Evolutionary conservation across 768 basidiomycete genomes (phyloP), one percentile per base, ranked within the genome.

Genomic region (Pholiota conissans): DNA sequence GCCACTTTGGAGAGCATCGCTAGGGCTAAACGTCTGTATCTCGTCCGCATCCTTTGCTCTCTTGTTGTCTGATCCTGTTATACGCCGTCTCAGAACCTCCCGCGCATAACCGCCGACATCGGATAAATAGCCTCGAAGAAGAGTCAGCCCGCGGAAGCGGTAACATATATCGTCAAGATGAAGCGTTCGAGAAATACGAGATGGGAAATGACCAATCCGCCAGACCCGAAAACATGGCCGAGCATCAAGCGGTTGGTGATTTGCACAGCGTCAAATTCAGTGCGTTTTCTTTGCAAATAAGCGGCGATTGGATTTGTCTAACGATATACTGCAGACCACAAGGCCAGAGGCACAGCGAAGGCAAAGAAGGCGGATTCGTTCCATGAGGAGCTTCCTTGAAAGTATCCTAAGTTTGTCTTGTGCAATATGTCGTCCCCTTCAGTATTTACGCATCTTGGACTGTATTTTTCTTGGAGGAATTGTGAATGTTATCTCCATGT

Each of bases 101-200:
- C 6, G 34, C 63, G 3, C 59, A 66, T 22, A 62, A 61, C 34
- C 61, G 56, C 59, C 59, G 54, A 29, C 63, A 66, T 24, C 54
- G 55, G 6, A 47, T 66, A 4, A 47, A 30, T 1, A 14, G 34
- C 1, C 48, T 51, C 5, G 51, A 53, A 3, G 55, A 48, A 10
- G 59, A 47, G 9, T 24, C 32, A 8, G 57, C 47, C 4, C 47
- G 30, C 3, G 47, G 52, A 14, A 59, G 58, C 35, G 24, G 29
- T 37, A 60, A 60, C 29, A 58, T 60, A 18, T 64, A 58, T 20
- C 58, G 56, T 46, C 59, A 64, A 22, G 65, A 67, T 45, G 63
- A 64, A 46, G 61, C 65, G 3, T 67, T 64, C 49, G 65, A 67
- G 49, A 40, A 58, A n/a, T 67, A 52, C 35, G 61, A 57, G 22